A percentile compares a stretch with the other conserved stretches of the same genome.
Conservation (phyloP, 352 stramenopile genomes). For the Phytopythium oedochilum region DNA sequence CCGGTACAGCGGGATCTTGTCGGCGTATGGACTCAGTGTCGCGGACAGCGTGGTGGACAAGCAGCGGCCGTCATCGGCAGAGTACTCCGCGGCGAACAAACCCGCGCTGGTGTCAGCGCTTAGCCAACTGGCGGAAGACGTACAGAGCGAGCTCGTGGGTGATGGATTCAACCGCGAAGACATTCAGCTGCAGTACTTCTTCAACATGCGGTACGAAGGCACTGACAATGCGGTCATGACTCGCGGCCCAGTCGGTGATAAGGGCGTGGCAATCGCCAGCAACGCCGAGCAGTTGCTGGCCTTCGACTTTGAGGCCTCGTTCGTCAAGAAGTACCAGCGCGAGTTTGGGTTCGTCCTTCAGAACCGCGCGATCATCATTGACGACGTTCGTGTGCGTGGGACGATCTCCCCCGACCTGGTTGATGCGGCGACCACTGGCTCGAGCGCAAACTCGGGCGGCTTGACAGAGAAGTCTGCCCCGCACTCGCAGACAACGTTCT, state of each 20-base stretch:
- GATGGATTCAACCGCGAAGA: conserved; percentile 87
- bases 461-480: conserved; percentile 25
- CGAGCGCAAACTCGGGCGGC: neutral
- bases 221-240: conserved; percentile 99
- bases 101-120: conserved; percentile 37
- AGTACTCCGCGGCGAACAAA: conserved; percentile 59
- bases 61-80: conserved; percentile 85
- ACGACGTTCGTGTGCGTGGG: conserved; percentile 97
- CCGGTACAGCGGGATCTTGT: conserved; percentile 98
- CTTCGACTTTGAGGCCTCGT: conserved; percentile 88
- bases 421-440: conserved; percentile 12
- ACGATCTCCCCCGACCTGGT: conserved; percentile 83
- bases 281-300: conserved; percentile 26
- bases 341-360: conserved; percentile 98
- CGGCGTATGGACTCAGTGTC: conserved; percentile 96
- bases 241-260: conserved; percentile 46
- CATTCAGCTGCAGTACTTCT: conserved; percentile 92
- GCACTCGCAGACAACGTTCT: conserved; percentile 67
- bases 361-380: conserved; percentile 92
- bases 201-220: conserved; percentile 98
- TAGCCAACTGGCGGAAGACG: conserved; percentile 49
- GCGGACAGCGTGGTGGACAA: conserved; percentile 97
- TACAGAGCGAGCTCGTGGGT: conserved; percentile 62
- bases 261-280: conserved; percentile 23
- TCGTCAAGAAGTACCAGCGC: conserved; percentile 92